Evolutionary conservation across 352 stramenopile genomes (phyloP).

Genomic region (Phytophthora quininea): DNA sequence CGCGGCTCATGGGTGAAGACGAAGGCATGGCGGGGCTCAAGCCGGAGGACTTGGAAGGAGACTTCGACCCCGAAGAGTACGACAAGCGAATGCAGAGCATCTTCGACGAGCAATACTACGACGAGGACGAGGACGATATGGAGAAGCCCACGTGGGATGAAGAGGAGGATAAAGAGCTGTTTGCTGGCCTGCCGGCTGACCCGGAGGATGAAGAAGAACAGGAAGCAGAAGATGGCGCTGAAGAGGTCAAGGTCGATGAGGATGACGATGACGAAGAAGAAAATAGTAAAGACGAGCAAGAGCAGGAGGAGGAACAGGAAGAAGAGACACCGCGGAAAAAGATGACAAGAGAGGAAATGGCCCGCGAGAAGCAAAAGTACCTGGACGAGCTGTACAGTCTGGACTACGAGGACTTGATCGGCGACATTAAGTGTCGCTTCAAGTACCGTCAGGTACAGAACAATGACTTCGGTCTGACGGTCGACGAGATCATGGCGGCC

Average conservation of each 20-base stretch:
- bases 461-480: constrained; percentile 97
- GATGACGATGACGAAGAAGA: constrained; percentile 31
- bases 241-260: constrained; percentile 40
- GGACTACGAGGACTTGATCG: constrained; percentile 99
- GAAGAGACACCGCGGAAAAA: constrained; percentile 51
- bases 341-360: constrained; percentile 66
- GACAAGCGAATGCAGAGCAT: constrained; percentile 96
- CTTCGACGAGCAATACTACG: constrained; percentile 99
- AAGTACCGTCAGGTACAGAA: constrained; percentile 96
- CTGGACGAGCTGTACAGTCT: constrained; percentile 98
- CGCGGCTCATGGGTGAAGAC: constrained; percentile 74
- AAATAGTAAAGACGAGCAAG: constrained; percentile 47
- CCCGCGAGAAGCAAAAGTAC: constrained; percentile 91
- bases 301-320: constrained; percentile 53
- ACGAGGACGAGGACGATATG: constrained; percentile 75
- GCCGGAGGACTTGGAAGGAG: constrained; percentile 89
- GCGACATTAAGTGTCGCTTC: constrained; percentile 97
- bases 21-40: constrained; percentile 53
- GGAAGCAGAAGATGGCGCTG: constrained; percentile 37
- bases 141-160: constrained; percentile 84
- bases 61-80: constrained; percentile 97
- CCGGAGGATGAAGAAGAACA: constrained; percentile 75
- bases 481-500: constrained; percentile 97
- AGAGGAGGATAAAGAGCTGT: constrained; percentile 86
- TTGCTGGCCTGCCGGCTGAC: constrained; percentile 71